Percentiles rank a stretch among this genome's conserved stretches.
phyloP scores from a whole-genome alignment of 805 yeast genomes.

The Teunomyces kruisii region DNA sequence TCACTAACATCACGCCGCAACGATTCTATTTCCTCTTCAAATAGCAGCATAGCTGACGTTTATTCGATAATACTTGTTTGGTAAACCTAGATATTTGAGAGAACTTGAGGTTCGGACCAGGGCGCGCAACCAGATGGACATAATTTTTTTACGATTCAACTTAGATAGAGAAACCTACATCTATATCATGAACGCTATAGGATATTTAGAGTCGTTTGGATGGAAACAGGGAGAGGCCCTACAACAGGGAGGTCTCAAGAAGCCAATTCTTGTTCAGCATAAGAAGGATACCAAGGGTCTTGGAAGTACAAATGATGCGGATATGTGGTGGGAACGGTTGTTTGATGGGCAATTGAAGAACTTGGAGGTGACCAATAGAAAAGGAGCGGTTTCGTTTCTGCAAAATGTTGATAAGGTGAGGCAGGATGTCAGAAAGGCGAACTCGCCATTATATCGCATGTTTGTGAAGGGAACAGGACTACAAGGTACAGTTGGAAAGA shows the following conservation, averaged over 20 bases:
- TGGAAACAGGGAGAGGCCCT: constrained; percentile 93
- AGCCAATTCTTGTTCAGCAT: constrained; percentile 86
- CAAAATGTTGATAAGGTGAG: constrained; percentile 51
- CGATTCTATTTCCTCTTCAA: constrained; percentile 1
- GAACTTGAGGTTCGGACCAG: not conserved
- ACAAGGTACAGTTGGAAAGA: constrained; percentile 65
- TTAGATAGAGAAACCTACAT: not conserved
- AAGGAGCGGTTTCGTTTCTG: constrained; percentile 48
- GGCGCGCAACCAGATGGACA: constrained; percentile 4
- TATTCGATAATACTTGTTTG: not conserved
- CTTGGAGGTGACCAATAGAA: constrained; percentile 52
- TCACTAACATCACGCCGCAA: not conserved
- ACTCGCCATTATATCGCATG: constrained; percentile 78
- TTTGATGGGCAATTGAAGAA: constrained; percentile 91
- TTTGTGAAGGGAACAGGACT: constrained; percentile 87
- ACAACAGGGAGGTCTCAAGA: constrained; percentile 72
- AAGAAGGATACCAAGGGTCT: constrained; percentile 89
- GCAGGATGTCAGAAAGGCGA: constrained; percentile 46
- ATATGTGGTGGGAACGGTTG: constrained; percentile 95
- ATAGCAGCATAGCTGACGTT: not conserved
- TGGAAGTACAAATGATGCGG: constrained; percentile 77
- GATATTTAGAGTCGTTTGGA: constrained; percentile 74
- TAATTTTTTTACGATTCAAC: not conserved
- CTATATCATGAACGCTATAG: constrained; percentile 65
- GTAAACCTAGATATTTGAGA: not conserved